A percentile compares a stretch with the other conserved stretches of the same genome.
phyloP scores from a whole-genome alignment of 2,329 filamentous ascomycete genomes.

The Cordyceps fumosorosea region DNA sequence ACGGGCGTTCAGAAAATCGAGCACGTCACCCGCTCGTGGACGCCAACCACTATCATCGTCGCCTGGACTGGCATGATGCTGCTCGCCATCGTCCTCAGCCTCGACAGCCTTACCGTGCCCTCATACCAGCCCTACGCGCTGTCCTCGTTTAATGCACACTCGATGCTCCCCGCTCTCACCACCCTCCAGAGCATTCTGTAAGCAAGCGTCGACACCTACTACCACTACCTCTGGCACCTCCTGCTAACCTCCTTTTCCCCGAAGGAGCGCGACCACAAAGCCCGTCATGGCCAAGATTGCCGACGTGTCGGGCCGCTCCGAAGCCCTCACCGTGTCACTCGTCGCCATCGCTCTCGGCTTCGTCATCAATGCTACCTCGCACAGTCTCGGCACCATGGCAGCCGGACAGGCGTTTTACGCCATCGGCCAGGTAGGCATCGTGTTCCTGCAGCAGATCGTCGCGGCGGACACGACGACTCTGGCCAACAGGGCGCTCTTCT shows the following conservation, averaged over 20 bases:
- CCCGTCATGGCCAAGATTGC: conserved; percentile 49
- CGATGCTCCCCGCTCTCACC: neutral
- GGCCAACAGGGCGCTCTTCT: conserved; percentile 52
- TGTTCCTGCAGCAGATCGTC: conserved; percentile 58
- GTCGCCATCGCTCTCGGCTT: conserved; percentile 50
- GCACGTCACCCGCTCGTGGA: conserved; percentile 3
- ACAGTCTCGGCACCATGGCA: conserved; percentile 46
- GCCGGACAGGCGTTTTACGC: conserved; percentile 56
- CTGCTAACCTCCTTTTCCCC: neutral
- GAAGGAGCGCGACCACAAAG: conserved; percentile 11
- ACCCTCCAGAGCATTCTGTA: conserved; percentile 7
- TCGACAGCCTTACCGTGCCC: neutral
- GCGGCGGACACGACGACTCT: conserved; percentile 57
- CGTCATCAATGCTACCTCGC: conserved; percentile 49
- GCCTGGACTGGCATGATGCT: conserved; percentile 10
- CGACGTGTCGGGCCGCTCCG: conserved; percentile 55
- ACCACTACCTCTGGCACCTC: neutral
- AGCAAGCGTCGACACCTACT: neutral
- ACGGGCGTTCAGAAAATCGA: conserved; percentile 8
- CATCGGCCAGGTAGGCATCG: conserved; percentile 50
- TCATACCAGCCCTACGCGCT: conserved; percentile 11
- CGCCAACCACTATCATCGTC: neutral
- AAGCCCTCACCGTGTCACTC: conserved; percentile 49
- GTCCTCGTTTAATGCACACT: conserved; percentile 5
- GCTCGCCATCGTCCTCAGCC: neutral